Percentiles rank a stretch among this genome's conserved stretches.
These are phyloP conservation scores for Panicum virgatum DNA, from an alignment of 202 grass and related monocot genomes.

Conservation along the genomic window DNA sequence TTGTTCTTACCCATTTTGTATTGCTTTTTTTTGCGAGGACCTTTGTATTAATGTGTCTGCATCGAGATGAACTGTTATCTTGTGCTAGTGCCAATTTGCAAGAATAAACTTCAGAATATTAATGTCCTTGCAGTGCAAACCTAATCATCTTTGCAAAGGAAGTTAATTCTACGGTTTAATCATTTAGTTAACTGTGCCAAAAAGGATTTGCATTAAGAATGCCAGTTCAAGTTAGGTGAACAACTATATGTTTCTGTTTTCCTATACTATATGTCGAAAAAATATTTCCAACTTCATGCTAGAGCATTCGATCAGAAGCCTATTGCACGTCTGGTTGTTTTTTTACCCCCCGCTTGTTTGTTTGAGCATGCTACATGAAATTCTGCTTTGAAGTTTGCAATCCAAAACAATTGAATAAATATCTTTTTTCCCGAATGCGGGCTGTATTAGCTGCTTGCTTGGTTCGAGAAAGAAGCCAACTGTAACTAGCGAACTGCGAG, in stretches of 20 bases:
- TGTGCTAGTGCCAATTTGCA: neutral
- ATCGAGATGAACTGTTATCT: conserved; percentile 14
- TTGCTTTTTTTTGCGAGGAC: too few species aligned
- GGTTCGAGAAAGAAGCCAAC: conserved; percentile 24
- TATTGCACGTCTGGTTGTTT: neutral
- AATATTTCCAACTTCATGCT: neutral
- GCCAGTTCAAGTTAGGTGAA: neutral
- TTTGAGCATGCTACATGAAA: neutral
- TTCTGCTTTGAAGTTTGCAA: neutral
- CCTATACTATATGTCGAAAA: neutral
- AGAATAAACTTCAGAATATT: neutral
- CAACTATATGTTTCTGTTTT: neutral
- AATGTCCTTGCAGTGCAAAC: neutral
- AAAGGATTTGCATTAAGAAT: neutral
- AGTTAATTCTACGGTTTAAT: neutral
- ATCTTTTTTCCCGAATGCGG: neutral
- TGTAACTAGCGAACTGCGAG: conserved; percentile 2
- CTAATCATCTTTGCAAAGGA: neutral
- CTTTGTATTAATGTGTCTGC: neutral
- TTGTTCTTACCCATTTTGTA: neutral
- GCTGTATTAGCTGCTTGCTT: conserved; percentile 13
- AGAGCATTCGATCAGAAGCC: neutral
- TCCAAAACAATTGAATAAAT: neutral
- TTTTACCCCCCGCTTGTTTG: conserved; percentile 14
- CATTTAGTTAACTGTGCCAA: neutral